These are phyloP conservation scores for Xerocomellus dryophilus DNA, from an alignment of 768 basidiomycete genomes.

Conservation along the genomic window DNA sequence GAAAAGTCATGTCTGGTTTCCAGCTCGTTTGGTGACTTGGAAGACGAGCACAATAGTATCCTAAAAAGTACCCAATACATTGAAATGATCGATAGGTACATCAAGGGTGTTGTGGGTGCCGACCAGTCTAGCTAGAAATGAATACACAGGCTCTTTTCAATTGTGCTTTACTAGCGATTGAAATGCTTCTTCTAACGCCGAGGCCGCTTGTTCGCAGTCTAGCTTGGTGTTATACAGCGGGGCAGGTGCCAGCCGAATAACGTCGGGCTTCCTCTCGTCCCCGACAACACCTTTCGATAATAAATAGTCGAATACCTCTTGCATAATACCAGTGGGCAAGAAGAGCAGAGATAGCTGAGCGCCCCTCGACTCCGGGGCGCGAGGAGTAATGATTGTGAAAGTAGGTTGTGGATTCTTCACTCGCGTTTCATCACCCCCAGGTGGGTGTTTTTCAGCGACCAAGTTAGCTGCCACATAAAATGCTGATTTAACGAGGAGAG, in stretches of 20 bases:
- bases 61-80: constrained; percentile 43
- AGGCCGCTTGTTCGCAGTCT: constrained; percentile 73
- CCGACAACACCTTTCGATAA: constrained; percentile 76
- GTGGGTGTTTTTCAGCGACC: constrained; percentile 30
- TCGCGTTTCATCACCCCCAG: constrained; percentile 18
- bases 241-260: constrained; percentile 83
- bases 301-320: constrained; percentile 58
- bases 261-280: constrained; percentile 88
- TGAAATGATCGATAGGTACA: constrained; percentile 43
- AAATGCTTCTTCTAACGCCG: constrained; percentile 60
- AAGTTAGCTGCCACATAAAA: constrained; percentile 55
- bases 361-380: constrained; percentile 62
- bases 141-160: constrained; percentile 7
- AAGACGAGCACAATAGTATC: constrained; percentile 55
- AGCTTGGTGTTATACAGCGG: constrained; percentile 82
- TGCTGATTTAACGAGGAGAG: constrained; percentile 54
- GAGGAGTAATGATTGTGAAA: constrained; percentile 94
- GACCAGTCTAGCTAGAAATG: constrained; percentile 5
- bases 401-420: constrained; percentile 30
- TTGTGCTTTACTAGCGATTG: constrained; percentile 21
- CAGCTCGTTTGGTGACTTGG: constrained; percentile 40
- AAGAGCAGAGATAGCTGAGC: constrained; percentile 87
- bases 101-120: constrained; percentile 20
- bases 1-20: constrained; percentile 26
- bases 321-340: constrained; percentile 67